A percentile compares a stretch with the other conserved stretches of the same genome.
phyloP scores from a whole-genome alignment of 2,329 filamentous ascomycete genomes.

The Teratosphaeria gauchensis region DNA sequence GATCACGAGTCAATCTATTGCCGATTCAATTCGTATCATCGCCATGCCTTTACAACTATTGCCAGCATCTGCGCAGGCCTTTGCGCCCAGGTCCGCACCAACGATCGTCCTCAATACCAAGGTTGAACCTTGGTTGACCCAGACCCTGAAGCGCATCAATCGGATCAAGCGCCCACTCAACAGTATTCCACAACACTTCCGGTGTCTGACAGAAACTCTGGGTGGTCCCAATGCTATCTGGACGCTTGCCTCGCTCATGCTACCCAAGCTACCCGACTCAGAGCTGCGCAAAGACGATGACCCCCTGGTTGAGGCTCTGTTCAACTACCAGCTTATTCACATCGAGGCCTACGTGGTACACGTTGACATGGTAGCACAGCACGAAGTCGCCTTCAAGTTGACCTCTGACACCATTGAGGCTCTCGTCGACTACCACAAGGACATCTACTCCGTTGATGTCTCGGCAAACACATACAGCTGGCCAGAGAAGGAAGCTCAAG shows the following conservation, averaged over 20 bases:
- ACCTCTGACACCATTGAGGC: constrained; percentile 89
- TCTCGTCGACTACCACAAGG: constrained; percentile 91
- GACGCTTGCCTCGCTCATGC: constrained; percentile 86
- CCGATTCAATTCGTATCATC: constrained; percentile 7
- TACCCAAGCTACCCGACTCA: constrained; percentile 77
- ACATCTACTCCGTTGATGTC: constrained; percentile 83
- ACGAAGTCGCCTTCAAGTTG: constrained; percentile 96
- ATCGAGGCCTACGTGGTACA: constrained; percentile 97
- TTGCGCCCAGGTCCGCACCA: constrained; percentile 85
- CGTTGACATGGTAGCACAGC: constrained; percentile 96
- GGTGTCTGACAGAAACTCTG: constrained; percentile 89
- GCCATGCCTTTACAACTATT: constrained; percentile 87
- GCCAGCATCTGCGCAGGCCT: constrained; percentile 90
- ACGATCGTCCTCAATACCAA: constrained; percentile 90
- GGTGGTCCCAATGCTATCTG: constrained; percentile 87
- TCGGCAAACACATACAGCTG: constrained; percentile 86
- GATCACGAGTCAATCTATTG: constrained; percentile 4
- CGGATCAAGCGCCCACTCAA: constrained; percentile 93
- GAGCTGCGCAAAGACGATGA: constrained; percentile 75
- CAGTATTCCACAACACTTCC: constrained; percentile 88
- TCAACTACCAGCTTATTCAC: constrained; percentile 88
- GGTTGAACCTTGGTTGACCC: constrained; percentile 92
- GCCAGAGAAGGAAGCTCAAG: constrained; percentile 90
- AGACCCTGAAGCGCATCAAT: constrained; percentile 94
- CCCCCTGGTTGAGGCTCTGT: constrained; percentile 74